Evolutionary conservation across 2,329 filamentous ascomycete genomes (phyloP), one percentile per base, ranked within the genome.

Genomic region (Sordariomycetes sp.): DNA sequence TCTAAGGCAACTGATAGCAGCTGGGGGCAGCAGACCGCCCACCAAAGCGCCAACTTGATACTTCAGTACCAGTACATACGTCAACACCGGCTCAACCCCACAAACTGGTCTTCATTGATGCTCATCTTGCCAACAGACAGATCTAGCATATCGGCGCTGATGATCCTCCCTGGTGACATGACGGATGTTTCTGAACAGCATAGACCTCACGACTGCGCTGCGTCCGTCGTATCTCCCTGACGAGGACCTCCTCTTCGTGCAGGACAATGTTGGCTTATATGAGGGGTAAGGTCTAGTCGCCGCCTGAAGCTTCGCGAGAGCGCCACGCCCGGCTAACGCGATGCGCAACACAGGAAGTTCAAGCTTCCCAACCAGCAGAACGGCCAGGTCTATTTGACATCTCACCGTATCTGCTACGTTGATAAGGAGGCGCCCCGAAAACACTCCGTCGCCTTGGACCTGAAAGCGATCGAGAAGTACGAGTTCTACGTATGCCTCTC

Each of bases 151-250:
- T 24, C 10, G 10, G 20, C n/a, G n/a, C 20, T 50, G 5, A 22
- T 12, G 46, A 50, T 1, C 46, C 8, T 2, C 22, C 3, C 22
- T n/a, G 12, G 46, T 50, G 76, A 74, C 70, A 78, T 82, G 77
- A 88, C 90, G 89, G 80, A 97, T 97, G 93, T 96, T 96, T 83
- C 81, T 97, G 80, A 93, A 95, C 80, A 85, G 88, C 67, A 82
- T 97, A 72, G 93, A 99, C 75, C 83, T 99, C 68, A 99, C 94
- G 60, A 96, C 93, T 76, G 94, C 94, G 70, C 83, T 97, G 70
- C 89, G 94, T 79, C 94, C 94, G 67, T 88, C 87, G 61, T 88
- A 97, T 70, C 82, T 96, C 64, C 88, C 90, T 68, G 94, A 97
- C 79, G 94, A 99, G 81, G 88, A 90, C 65, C 79, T 97, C 58